phyloP scores from a whole-genome alignment of 2,329 filamentous ascomycete genomes.

The Exophiala oligosperma region DNA sequence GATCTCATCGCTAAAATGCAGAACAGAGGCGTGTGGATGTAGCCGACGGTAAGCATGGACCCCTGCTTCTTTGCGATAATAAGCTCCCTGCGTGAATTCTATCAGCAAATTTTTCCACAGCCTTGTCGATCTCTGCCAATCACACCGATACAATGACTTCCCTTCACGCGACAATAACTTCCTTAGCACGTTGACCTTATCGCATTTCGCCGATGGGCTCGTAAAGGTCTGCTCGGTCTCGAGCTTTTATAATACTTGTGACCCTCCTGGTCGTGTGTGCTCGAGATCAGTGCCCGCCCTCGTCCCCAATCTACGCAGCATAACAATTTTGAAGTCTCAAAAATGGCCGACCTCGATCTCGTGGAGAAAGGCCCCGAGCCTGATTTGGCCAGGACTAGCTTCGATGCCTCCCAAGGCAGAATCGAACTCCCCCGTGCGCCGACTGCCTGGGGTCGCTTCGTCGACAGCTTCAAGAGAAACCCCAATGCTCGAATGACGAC shows the following conservation, averaged over 20 bases:
- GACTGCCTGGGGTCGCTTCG: conserved; percentile 32
- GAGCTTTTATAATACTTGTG: neutral
- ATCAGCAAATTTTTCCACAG: conserved; percentile 5
- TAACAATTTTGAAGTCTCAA: neutral
- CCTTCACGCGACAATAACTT: neutral
- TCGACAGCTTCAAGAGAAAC: conserved; percentile 47
- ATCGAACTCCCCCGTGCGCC: conserved; percentile 20
- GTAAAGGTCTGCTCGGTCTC: neutral
- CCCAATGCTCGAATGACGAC: conserved; percentile 41
- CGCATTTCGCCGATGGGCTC: neutral
- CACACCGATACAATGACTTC: neutral
- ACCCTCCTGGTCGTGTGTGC: neutral
- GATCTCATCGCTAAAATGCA: neutral
- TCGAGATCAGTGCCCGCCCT: neutral
- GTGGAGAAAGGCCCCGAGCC: conserved; percentile 15
- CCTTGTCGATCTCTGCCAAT: neutral
- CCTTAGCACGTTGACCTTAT: neutral
- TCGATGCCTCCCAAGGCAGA: conserved; percentile 10
- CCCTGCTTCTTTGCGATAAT: neutral
- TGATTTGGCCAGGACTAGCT: neutral
- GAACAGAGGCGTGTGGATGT: neutral
- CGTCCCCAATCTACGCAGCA: neutral
- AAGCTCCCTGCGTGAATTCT: neutral
- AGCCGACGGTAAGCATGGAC: neutral
- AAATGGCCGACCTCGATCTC: neutral